A percentile compares a stretch with the other conserved stretches of the same genome.
These are phyloP conservation scores for Saccharomyces hybrid DNA, from an alignment of 1,139 yeast genomes.

Conservation along the genomic window DNA sequence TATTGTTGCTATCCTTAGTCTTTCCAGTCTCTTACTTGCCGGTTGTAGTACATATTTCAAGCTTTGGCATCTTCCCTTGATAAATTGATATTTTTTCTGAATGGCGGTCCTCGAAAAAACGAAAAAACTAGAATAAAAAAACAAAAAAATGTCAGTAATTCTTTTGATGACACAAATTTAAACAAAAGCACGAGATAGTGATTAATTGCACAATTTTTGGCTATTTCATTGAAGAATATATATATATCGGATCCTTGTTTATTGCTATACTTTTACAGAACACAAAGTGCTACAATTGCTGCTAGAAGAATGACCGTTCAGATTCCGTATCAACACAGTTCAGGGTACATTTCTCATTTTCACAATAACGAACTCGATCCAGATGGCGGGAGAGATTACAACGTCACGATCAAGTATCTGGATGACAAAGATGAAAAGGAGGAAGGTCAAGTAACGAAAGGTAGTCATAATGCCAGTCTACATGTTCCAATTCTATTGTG, in stretches of 20 bases:
- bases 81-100: neutral
- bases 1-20: neutral
- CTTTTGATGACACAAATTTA: neutral
- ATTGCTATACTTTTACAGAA: neutral
- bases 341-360: neutral
- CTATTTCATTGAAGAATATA: neutral
- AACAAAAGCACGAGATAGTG: neutral
- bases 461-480: conserved; percentile 2
- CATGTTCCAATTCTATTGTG: conserved; percentile 33
- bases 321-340: neutral
- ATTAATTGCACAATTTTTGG: neutral
- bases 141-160: neutral
- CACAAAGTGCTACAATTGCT: neutral
- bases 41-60: neutral
- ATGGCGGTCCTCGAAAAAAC: neutral
- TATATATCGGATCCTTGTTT: neutral
- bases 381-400: neutral
- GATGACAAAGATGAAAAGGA: neutral
- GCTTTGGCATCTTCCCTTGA: neutral
- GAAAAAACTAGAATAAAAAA: neutral
- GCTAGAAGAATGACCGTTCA: neutral
- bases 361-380: neutral
- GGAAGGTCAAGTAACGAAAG: neutral
- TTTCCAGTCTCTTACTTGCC: neutral
- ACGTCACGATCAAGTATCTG: neutral